Evolutionary conservation across 176 grass and related monocot species (phyloP), one percentile per base, ranked within the genome.

Genomic region (Triticum turgidum): DNA sequence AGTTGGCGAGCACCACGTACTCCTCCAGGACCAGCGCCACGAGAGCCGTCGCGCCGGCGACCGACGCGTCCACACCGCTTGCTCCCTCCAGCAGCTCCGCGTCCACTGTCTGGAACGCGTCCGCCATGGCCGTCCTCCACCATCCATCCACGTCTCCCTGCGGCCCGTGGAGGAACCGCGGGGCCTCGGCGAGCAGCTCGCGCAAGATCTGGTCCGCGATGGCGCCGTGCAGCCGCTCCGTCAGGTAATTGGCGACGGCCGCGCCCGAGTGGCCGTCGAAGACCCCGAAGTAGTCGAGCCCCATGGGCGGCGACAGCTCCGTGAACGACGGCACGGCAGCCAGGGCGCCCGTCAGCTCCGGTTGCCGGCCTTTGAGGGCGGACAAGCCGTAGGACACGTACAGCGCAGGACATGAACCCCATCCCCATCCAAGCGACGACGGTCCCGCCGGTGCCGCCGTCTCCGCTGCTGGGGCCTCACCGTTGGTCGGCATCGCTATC

Each of bases 331-430:
- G 34, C 80, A 17, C 8, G 4, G 80, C 62, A 11, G 7, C 24
- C 62, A 83, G 62, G 11, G 72, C 61, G 80, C 59, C 25, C 15
- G 42, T 88, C 80, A 69, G 45, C 35, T 37, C 71, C 33, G 34
- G 32, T 6, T 7, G 72, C 72, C 8, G 6, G 4, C 86, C 72
- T 38, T 69, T 21, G 1, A 61, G 2, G 2, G 47, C 41, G n/a
- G 9, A 72, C 1, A 45, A 2, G 47, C 80, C 72, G 72, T 78
- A 83, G 7, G 86, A 77, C 17, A 88, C 32, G 72, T 88, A 78
- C 17, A 77, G 14, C 45, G 2, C 2, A 11, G 80, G 30, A 14
- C 59, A 66, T 22, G 20, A 5, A 34, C 61, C 61, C 70, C n/a
- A 34, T 3, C 61, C 61, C 70, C n/a, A 34, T 3, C 29, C 71